Percentiles rank a stretch among this genome's conserved stretches.
Evolutionary conservation across 2,329 filamentous ascomycete species (phyloP).

Genomic region (Fonsecaea nubica): DNA sequence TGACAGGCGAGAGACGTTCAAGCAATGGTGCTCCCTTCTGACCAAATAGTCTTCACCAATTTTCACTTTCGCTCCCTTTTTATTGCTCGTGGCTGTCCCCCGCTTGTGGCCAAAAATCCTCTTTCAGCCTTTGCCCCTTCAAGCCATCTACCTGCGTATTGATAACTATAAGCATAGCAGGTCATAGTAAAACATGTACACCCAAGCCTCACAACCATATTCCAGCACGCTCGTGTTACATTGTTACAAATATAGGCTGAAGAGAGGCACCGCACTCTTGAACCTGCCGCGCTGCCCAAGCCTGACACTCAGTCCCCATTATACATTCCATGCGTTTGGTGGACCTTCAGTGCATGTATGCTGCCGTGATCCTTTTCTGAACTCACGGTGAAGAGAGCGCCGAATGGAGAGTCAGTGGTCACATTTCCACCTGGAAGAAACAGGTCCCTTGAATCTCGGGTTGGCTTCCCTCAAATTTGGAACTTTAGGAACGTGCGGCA

Average conservation of each 20-base stretch:
- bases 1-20: not conserved
- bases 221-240: not conserved
- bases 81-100: not conserved
- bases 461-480: not conserved
- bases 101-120: not conserved
- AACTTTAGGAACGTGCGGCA: not conserved
- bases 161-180: not conserved
- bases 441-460: not conserved
- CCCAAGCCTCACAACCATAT: not conserved
- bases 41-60: not conserved
- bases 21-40: not conserved
- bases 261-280: not conserved
- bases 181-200: conserved; percentile 2
- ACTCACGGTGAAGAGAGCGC: not conserved
- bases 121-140: not conserved
- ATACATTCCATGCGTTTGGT: not conserved
- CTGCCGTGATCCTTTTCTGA: not conserved
- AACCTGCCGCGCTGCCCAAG: not conserved
- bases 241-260: not conserved
- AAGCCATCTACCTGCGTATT: not conserved
- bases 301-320: not conserved
- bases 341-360: not conserved
- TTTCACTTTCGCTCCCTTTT: not conserved
- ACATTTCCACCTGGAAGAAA: not conserved
- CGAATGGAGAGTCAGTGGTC: not conserved